A percentile compares a stretch with the other conserved stretches of the same genome.
Conservation (phyloP, 1,284 basidiomycete species). For the Serendipita sp. region DNA sequence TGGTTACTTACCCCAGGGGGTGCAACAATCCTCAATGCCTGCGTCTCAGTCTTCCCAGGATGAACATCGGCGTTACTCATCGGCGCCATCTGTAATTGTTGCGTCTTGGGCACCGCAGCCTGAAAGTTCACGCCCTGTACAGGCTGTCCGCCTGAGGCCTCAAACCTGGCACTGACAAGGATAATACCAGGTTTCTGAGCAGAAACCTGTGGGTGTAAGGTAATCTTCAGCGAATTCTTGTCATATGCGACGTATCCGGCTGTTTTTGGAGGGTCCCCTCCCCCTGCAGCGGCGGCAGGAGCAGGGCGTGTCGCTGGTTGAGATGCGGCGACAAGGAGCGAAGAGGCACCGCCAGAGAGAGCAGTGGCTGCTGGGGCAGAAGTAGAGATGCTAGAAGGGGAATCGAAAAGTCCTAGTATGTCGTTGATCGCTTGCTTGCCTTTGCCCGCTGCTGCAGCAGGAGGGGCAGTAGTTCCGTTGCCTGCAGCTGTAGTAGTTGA, state of each 20-base stretch:
- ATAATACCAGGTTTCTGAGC: conserved; percentile 71
- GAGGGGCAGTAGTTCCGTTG: conserved; percentile 15
- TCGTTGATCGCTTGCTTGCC: conserved; percentile 21
- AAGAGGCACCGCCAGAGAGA: conserved; percentile 8
- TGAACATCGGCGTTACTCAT: conserved; percentile 78
- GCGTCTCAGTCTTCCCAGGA: conserved; percentile 77
- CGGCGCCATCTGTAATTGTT: conserved; percentile 95
- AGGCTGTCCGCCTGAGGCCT: conserved; percentile 39
- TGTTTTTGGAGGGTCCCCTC: conserved; percentile 28
- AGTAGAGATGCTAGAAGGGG: conserved; percentile 17
- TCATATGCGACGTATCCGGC: conserved; percentile 81
- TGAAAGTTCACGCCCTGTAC: conserved; percentile 76
- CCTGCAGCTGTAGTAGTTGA: conserved; percentile 18
- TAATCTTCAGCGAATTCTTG: conserved; percentile 79
- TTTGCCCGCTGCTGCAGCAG: conserved; percentile 24
- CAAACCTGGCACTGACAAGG: conserved; percentile 83
- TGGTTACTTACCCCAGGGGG: conserved; percentile 59
- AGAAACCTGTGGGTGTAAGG: conserved; percentile 75
- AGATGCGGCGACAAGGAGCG: conserved; percentile 12
- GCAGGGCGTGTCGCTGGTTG: conserved; percentile 23
- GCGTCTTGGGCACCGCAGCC: conserved; percentile 97
- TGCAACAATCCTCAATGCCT: conserved; percentile 86
- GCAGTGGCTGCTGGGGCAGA: conserved; percentile 18
- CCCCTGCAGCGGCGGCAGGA: conserved; percentile 16
- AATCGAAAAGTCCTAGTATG: conserved; percentile 9